Conservation (phyloP, 2,329 filamentous ascomycete genomes). For the Thyridium curvatum region DNA sequence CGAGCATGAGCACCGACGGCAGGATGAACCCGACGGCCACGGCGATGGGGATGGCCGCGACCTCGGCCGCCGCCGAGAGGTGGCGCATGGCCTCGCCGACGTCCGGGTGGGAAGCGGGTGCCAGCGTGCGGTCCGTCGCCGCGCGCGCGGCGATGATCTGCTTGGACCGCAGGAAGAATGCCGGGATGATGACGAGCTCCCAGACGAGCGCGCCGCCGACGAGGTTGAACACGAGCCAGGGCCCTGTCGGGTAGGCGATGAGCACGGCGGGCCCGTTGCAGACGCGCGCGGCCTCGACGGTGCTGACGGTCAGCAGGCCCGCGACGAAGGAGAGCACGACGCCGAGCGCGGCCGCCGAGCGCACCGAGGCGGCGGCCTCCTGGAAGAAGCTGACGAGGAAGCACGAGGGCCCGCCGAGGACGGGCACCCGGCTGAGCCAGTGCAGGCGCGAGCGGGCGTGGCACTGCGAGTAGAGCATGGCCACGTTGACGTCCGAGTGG, state of each 20-base stretch:
- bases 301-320: slow-evolving; percentile 40
- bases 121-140: slow-evolving; percentile 6
- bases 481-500: slow-evolving; percentile 43
- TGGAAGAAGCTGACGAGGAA: slow-evolving; percentile 45
- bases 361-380: slow-evolving; percentile 31
- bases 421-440: slow-evolving; percentile 33
- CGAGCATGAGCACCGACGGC: slow-evolving; percentile 40
- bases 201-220: slow-evolving; percentile 43
- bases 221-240: slow-evolving; percentile 42
- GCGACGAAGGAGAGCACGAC: slow-evolving; percentile 36
- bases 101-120: slow-evolving; percentile 17
- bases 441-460: slow-evolving; percentile 39
- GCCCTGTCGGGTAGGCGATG: slow-evolving; percentile 24
- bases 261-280: slow-evolving; percentile 23
- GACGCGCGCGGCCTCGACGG: slow-evolving; percentile 41
- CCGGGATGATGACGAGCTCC: slow-evolving; percentile 44
- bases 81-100: slow-evolving; percentile 25
- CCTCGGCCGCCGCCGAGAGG: slow-evolving; percentile 39
- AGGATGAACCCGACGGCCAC: slow-evolving; percentile 40
- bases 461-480: slow-evolving; percentile 48
- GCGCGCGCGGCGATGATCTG: slow-evolving; percentile 19
- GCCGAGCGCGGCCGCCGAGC: slow-evolving; percentile 32
- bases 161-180: slow-evolving; percentile 36
- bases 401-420: slow-evolving; percentile 39
- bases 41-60: slow-evolving; percentile 47